Percentiles rank a stretch among this genome's conserved stretches.
These are phyloP conservation scores for Crithidia brevicula DNA, from an alignment of 208 protist species.

Conservation along the genomic window DNA sequence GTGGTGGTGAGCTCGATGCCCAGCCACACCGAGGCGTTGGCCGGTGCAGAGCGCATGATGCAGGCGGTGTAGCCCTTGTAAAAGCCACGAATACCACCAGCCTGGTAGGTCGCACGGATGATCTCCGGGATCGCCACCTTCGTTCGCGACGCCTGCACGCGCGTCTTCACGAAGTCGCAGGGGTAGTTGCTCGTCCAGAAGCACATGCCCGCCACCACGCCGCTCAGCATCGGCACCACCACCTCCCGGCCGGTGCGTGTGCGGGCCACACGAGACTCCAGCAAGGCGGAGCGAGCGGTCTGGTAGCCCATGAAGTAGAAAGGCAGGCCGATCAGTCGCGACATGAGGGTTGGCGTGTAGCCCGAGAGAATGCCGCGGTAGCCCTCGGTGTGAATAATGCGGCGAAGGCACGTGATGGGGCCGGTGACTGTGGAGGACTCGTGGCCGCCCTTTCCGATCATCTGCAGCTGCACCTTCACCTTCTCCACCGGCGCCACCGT, in stretches of 20 bases:
- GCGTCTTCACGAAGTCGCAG: constrained; percentile 75
- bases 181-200: constrained; percentile 83
- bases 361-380: constrained; percentile 50
- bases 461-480: constrained; percentile 73
- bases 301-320: constrained; percentile 77
- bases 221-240: constrained; percentile 60
- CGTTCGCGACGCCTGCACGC: constrained; percentile 52
- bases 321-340: constrained; percentile 66
- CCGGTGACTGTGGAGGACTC: constrained; percentile 36
- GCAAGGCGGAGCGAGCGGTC: constrained; percentile 27
- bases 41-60: constrained; percentile 59
- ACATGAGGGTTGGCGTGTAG: constrained; percentile 63
- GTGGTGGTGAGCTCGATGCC: constrained; percentile 57
- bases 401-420: constrained; percentile 44
- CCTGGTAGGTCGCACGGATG: constrained; percentile 38
- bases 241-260: constrained; percentile 35
- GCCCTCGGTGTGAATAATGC: constrained; percentile 45
- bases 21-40: constrained; percentile 80
- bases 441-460: constrained; percentile 42
- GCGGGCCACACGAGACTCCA: constrained; percentile 20
- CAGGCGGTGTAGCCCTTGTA: constrained; percentile 73
- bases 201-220: constrained; percentile 49
- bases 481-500: constrained; percentile 67
- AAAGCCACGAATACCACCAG: constrained; percentile 46
- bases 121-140: constrained; percentile 41